These are phyloP conservation scores for Aspergillus sp. DNA, from an alignment of 2,329 filamentous ascomycete species.

Conservation along the genomic window DNA sequence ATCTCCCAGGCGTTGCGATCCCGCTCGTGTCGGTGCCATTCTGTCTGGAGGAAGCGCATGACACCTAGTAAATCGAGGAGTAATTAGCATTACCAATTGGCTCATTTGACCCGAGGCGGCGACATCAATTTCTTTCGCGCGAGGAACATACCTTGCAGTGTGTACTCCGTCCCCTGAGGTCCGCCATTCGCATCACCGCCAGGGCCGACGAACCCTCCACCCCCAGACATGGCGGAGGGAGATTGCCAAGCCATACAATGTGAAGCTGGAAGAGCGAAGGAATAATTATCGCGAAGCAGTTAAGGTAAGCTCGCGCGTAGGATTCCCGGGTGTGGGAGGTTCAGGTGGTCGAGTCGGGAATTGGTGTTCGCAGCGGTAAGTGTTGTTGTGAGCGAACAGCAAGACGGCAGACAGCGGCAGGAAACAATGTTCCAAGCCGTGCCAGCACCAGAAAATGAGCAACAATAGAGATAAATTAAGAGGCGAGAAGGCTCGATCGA, in stretches of 20 bases:
- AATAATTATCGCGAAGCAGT: not conserved
- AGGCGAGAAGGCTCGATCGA: conserved; percentile 1
- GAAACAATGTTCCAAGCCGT: conserved; percentile 24
- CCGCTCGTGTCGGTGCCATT: conserved; percentile 98
- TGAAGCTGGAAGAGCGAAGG: conserved; percentile 8
- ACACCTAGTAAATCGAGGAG: conserved; percentile 62
- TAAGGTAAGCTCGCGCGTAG: conserved; percentile 3
- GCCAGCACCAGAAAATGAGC: conserved; percentile 19
- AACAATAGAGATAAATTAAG: conserved; percentile 9
- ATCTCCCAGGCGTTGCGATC: conserved; percentile 99
- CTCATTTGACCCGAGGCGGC: not conserved
- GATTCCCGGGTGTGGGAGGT: conserved; percentile 1
- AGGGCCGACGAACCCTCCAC: conserved; percentile 53
- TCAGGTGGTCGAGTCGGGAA: conserved; percentile 9
- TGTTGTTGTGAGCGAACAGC: conserved; percentile 23
- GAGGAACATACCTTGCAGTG: conserved; percentile 61
- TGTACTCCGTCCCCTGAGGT: conserved; percentile 68
- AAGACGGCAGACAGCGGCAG: conserved; percentile 22
- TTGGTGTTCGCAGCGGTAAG: conserved; percentile 18
- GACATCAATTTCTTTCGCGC: not conserved
- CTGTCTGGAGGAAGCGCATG: conserved; percentile 98
- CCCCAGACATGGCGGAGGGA: conserved; percentile 60
- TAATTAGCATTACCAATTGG: conserved; percentile 21
- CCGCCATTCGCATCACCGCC: conserved; percentile 45
- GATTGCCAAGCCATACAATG: conserved; percentile 69